Evolutionary conservation across 164 flowering plant species (phyloP).

Genomic region (Akebia trifoliata): DNA sequence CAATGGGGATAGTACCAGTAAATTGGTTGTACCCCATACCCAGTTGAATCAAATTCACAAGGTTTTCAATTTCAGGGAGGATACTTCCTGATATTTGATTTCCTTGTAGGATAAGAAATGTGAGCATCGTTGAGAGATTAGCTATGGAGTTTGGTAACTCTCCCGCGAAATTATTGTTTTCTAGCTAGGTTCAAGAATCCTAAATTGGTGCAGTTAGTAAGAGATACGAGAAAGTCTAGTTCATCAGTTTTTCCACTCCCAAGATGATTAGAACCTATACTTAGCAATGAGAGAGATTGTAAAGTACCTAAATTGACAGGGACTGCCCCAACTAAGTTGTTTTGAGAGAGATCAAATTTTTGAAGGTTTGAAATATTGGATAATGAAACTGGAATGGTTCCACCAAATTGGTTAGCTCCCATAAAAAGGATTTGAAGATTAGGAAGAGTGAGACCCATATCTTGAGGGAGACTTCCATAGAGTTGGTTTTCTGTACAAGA

Average conservation of each 20-base stretch:
- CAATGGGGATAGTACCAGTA: constrained; percentile 6
- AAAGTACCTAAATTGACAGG: not conserved
- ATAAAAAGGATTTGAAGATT: not conserved
- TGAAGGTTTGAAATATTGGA: not conserved
- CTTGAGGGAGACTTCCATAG: not conserved
- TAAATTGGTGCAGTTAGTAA: constrained; percentile 5
- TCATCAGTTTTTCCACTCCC: constrained; percentile 6
- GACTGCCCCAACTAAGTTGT: not conserved
- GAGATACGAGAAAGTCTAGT: constrained; percentile 1
- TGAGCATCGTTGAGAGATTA: constrained; percentile 2
- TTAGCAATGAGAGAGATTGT: not conserved
- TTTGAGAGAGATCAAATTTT: not conserved
- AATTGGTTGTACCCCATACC: not conserved
- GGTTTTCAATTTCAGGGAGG: constrained; percentile 7
- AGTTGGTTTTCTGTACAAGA: not conserved
- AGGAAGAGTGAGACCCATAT: not conserved
- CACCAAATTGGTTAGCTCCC: not conserved
- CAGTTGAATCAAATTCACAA: not conserved
- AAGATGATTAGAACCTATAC: not conserved
- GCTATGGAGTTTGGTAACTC: not conserved
- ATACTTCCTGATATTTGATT: not conserved
- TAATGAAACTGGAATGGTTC: not conserved
- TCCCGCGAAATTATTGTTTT: not conserved
- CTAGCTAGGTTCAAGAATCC: not conserved
- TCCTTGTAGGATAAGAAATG: not conserved